Evolutionary conservation across 2,329 filamentous ascomycete genomes (phyloP), one percentile per base, ranked within the genome.

Genomic region (Beauveria pseudobassiana): DNA sequence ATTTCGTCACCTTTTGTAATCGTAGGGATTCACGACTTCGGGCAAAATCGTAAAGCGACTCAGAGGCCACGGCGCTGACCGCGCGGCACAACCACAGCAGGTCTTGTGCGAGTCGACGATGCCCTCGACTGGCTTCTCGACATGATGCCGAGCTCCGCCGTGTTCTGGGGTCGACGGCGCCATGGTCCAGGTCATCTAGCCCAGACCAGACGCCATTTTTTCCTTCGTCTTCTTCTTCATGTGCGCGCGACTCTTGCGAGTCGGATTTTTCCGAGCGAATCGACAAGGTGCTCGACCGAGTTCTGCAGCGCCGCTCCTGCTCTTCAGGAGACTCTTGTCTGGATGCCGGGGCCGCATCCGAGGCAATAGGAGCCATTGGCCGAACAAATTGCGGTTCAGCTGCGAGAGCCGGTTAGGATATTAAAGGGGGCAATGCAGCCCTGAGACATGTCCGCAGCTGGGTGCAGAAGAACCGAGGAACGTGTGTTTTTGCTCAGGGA

Each of bases 1-100:
- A 96, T 84, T 96, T 96, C 16, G 84, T 90, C 55, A 77, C 82
- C 84, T 82, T 12, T 81, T 77, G 70, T 96, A 96, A 56, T 90
- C 83, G 63, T 87, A 86, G 0, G 92, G 89, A 38, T 87, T 80
- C 51, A 90, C 85, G 16, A 96, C 85, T 75, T 97, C 93, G 1
- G 91, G 88, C 18, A 96, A 78, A 38, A 96, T 63, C 1, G 89
- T 79, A 14, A 96, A 78, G 43, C 82, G 82, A 1, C 85, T 87
- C 53, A 96, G 1, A 96, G 77, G 0, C 93, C 93, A 68, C 91
- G 81, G 54, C 91, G 82, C 62, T 76, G 67, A 0, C 73, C 69
- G 38, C 77, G 73, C 30, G 81, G 77, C 16, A 85, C 70, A 50
- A 82, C 65, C n/a, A 63, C 64, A 24, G 67, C 52, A 4, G 61